These are phyloP conservation scores for Tulasnella sp. DNA, from an alignment of 768 basidiomycete genomes.

Conservation along the genomic window DNA sequence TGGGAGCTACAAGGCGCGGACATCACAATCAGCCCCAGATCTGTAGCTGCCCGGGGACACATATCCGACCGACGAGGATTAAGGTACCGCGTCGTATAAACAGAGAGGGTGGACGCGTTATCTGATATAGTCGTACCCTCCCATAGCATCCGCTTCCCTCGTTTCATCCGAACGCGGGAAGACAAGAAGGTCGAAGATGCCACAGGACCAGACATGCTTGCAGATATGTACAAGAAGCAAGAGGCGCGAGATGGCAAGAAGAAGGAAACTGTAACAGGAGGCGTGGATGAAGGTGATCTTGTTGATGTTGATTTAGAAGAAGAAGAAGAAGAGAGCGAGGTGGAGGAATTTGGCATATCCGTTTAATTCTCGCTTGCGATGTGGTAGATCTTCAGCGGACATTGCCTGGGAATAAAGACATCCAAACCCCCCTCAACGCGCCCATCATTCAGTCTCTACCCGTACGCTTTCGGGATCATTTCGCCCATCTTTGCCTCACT, in stretches of 20 bases:
- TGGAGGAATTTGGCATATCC: constrained; percentile 16
- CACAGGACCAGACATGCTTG: constrained; percentile 59
- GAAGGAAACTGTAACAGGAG: constrained; percentile 23
- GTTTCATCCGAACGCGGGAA: constrained; percentile 62
- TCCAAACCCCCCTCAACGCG: no score
- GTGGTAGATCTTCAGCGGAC: no score
- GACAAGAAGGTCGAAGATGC: constrained; percentile 69
- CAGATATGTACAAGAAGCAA: constrained; percentile 57
- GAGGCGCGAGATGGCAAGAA: constrained; percentile 31
- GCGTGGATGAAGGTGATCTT: constrained; percentile 49
- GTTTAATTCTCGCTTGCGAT: no score
- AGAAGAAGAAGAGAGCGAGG: constrained; percentile 25
- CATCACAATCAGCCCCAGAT: constrained; percentile 77
- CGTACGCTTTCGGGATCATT: no score
- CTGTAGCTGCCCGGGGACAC: constrained; percentile 60
- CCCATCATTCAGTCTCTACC: no score
- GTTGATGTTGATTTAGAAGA: constrained; percentile 40
- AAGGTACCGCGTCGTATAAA: background rate
- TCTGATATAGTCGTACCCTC: background rate
- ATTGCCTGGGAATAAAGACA: no score
- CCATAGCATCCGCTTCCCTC: constrained; percentile 72
- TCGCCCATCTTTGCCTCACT: no score
- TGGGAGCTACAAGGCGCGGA: constrained; percentile 69
- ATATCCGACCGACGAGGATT: constrained; percentile 49
- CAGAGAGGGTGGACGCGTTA: background rate